Base-by-base conservation (phyloP, 805 yeast species). In the Vanderwaltozyma polyspora region DNA sequence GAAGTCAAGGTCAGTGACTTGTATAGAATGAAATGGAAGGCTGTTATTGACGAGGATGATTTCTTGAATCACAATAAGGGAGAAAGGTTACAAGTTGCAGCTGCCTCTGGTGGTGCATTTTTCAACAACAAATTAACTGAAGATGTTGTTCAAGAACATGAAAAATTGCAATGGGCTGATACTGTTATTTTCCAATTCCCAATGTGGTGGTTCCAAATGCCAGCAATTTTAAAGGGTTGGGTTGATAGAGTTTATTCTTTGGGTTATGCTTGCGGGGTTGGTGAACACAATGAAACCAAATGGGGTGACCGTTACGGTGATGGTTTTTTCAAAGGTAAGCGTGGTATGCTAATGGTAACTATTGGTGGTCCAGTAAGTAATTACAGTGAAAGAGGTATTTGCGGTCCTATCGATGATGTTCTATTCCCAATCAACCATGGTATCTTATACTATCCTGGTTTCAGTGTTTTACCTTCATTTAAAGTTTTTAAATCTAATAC, bases 201-300 rank as follows among this genome's bases (percentile, higher is more conserved):
- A 14, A 13, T 50, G 2, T 55, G 59, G 59, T 55, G 59, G 59
- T 52, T 37, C 34, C 24, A 40, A 5, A 41, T 54, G 52, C 59
- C 56, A 11, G 56, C 58, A n/a, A 52, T 52, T 23, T 31, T 54
- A 18, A 55, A 49, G 25, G 58, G 59, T 11, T 54, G 57, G 54
- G 32, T 54, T 21, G 57, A 50, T 3, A 38, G 56, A 22, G 57
- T 48, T 4, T 46, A 25, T 28, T 33, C 52, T 6, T 36, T 28
- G 27, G 51, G 46, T 12, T 38, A 48, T 16, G 55, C 43, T 3
- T 52, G 46, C 21, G 51, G 48, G 12, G 30, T 38, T 19, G 51
- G 48, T 11, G 41, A 31, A 18, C 32, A 42, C 28, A 39, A 27
- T 26, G 40, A 34, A 7, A 27, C 21, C 10, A 38, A 25, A 18